Conservation (phyloP, 2,329 filamentous ascomycete genomes). For the Ophiostoma triangulosporum region DNA sequence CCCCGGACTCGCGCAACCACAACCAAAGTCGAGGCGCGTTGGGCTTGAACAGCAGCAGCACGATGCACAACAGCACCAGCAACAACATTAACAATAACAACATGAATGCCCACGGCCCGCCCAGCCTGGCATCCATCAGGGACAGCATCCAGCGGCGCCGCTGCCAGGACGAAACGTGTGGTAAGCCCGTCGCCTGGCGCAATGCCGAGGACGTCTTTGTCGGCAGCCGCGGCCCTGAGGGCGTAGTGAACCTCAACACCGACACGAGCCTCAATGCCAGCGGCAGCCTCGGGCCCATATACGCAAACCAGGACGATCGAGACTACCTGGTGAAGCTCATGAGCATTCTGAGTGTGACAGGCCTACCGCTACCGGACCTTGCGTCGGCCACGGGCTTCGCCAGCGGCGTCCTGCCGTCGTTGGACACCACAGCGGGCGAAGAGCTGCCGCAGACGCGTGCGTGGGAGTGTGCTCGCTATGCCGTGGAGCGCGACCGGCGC, state of each 20-base stretch:
- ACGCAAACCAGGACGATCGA: constrained; percentile 7
- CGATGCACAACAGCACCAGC: no score
- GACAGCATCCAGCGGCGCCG: background rate
- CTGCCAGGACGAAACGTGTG: background rate
- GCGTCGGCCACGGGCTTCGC: background rate
- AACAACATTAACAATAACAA: no score
- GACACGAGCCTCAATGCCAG: background rate
- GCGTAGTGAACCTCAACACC: no score
- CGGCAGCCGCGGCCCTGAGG: background rate
- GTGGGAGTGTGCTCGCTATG: constrained; percentile 3
- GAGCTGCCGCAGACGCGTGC: background rate
- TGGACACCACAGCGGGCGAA: background rate
- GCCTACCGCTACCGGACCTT: constrained; percentile 2
- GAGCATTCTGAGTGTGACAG: background rate
- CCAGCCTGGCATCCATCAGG: background rate
- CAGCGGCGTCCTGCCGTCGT: background rate
- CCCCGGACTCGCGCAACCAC: no score
- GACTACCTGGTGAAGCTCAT: constrained; percentile 5
- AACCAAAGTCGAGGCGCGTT: no score
- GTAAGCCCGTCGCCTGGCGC: background rate
- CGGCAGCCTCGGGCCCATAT: background rate
- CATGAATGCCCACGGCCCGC: no score
- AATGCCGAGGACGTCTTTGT: background rate
- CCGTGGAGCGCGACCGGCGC: background rate
- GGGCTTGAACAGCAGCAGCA: no score